Evolutionary conservation across 2,329 filamentous ascomycete species (phyloP).

Genomic region (Neoarthrinium moseri): DNA sequence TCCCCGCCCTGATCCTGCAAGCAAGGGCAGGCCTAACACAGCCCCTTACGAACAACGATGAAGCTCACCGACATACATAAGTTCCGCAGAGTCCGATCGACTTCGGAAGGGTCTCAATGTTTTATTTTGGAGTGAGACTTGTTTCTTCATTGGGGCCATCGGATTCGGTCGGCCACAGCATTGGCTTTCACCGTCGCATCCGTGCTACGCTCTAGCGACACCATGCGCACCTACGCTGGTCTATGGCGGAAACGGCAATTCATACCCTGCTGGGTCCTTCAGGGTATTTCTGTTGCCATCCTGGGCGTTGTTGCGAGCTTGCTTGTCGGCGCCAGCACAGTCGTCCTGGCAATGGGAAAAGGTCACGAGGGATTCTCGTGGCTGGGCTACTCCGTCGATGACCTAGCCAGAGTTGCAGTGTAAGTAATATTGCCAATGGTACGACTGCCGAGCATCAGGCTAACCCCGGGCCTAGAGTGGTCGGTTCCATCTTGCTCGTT

Average conservation of each 20-base stretch:
- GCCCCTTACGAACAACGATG: too few species aligned
- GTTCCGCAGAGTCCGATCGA: too few species aligned
- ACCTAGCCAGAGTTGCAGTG: constrained; percentile 7
- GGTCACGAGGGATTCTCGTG: not conserved
- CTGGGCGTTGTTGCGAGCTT: constrained; percentile 9
- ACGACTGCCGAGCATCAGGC: not conserved
- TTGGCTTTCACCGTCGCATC: too few species aligned
- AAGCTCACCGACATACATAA: too few species aligned
- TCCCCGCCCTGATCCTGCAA: too few species aligned
- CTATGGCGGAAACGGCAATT: constrained; percentile 17
- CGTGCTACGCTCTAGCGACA: too few species aligned
- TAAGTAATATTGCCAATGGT: not conserved
- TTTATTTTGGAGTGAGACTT: too few species aligned
- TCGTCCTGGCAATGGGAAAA: not conserved
- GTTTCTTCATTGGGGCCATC: too few species aligned
- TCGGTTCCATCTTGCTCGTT: constrained; percentile 11
- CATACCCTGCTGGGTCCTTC: constrained; percentile 16
- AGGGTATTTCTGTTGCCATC: constrained; percentile 10
- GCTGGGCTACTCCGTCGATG: constrained; percentile 6
- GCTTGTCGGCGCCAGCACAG: constrained; percentile 8
- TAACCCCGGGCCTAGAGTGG: not conserved
- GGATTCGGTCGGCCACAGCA: too few species aligned
- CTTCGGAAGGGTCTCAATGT: too few species aligned
- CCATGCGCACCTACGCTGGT: constrained; percentile 11
- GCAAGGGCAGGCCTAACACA: too few species aligned